Conservation (phyloP, 73 alveolate genomes). For the Blepharisma stoltei region DNA sequence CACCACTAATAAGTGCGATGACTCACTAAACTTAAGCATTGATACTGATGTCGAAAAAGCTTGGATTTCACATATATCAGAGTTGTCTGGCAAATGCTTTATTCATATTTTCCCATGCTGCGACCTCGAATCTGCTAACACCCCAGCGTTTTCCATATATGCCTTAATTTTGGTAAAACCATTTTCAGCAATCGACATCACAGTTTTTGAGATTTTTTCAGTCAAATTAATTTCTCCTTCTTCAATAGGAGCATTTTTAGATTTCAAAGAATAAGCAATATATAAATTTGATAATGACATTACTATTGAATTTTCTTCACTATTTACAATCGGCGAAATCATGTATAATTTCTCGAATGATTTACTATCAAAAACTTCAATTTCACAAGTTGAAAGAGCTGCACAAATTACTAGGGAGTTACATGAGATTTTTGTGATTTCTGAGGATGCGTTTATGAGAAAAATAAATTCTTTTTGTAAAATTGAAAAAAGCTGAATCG, state of each 20-base stretch:
- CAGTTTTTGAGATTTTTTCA: conserved; percentile 15
- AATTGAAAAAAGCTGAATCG: neutral
- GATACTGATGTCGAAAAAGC: conserved; percentile 7
- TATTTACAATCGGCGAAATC: neutral
- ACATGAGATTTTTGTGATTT: neutral
- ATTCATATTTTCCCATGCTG: neutral
- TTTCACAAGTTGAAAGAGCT: neutral
- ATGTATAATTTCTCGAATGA: neutral
- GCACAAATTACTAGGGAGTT: neutral
- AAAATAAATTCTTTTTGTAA: neutral
- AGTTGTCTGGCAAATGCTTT: neutral
- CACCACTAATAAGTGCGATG: neutral
- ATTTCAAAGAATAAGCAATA: neutral
- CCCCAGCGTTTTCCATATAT: conserved; percentile 13
- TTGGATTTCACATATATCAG: conserved; percentile 27
- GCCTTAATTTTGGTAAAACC: neutral
- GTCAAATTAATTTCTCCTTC: neutral
- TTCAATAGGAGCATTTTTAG: neutral
- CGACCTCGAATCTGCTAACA: neutral
- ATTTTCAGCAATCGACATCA: neutral
- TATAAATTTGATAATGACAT: neutral
- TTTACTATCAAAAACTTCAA: neutral
- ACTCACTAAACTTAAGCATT: neutral
- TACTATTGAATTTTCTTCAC: neutral
- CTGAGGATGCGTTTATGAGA: neutral